These are phyloP conservation scores for Linum tenue DNA, from an alignment of 345 rosid genomes.

Conservation along the genomic window DNA sequence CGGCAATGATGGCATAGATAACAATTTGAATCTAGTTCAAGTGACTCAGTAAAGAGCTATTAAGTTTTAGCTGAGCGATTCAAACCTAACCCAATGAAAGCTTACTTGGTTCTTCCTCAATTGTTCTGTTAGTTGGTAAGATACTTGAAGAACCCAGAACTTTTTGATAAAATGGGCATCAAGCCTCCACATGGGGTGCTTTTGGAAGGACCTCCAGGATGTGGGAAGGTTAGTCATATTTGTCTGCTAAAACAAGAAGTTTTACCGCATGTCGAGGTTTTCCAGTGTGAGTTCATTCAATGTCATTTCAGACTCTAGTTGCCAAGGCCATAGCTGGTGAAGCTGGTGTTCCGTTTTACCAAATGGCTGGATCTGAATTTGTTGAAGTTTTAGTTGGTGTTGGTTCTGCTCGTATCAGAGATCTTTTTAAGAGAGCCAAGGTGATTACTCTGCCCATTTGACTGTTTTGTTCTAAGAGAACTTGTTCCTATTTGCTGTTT, in stretches of 20 bases:
- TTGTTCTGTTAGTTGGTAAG: constrained; percentile 60
- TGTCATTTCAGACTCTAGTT: constrained; percentile 61
- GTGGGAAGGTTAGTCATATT: constrained; percentile 69
- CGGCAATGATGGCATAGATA: neutral
- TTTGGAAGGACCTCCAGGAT: constrained; percentile 92
- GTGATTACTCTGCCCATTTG: constrained; percentile 26
- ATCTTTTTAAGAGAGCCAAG: constrained; percentile 94
- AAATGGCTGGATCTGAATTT: constrained; percentile 97
- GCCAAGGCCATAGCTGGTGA: constrained; percentile 98
- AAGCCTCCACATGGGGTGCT: constrained; percentile 98
- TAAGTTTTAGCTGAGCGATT: neutral
- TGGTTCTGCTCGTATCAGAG: constrained; percentile 95
- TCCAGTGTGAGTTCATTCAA: constrained; percentile 10
- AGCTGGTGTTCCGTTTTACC: constrained; percentile 96
- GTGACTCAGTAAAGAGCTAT: constrained; percentile 2
- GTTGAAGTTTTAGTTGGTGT: constrained; percentile 96
- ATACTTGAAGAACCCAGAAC: constrained; percentile 88
- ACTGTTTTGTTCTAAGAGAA: neutral
- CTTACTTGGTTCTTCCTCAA: constrained; percentile 3
- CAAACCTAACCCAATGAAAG: neutral
- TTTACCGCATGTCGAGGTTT: constrained; percentile 5
- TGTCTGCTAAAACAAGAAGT: neutral
- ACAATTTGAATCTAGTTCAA: neutral
- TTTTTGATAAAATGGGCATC: constrained; percentile 86
- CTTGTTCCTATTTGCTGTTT: neutral